These are phyloP conservation scores for Fraxinus americana DNA, from an alignment of 257 asterid species.

Conservation along the genomic window DNA sequence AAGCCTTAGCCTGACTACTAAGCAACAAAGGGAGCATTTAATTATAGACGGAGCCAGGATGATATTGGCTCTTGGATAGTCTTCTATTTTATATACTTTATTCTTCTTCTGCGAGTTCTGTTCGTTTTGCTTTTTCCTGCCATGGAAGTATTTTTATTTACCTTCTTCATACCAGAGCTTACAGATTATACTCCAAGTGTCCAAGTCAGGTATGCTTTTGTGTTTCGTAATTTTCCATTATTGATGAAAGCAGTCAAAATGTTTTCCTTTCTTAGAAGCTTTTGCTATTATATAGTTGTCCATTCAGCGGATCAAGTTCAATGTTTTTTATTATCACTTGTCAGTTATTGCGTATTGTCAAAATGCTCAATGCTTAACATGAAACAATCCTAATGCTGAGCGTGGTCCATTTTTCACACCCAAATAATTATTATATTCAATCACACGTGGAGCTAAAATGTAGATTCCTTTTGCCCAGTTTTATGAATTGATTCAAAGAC, in stretches of 20 bases:
- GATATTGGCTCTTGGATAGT: background rate
- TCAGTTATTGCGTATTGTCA: background rate
- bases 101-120: too few species aligned
- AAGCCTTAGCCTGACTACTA: background rate
- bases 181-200: background rate
- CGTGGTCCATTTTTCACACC: background rate
- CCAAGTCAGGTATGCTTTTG: background rate
- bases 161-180: slow-evolving; percentile 12
- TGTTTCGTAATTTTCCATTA: background rate
- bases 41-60: background rate
- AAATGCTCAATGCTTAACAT: background rate
- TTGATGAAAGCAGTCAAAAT: background rate
- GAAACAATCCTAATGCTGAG: background rate
- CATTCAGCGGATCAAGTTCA: background rate
- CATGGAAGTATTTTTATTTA: background rate
- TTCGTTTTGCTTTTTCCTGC: background rate
- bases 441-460: background rate
- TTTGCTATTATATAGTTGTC: background rate
- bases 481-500: background rate
- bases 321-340: background rate
- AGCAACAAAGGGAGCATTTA: background rate
- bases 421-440: background rate
- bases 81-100: background rate
- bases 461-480: background rate
- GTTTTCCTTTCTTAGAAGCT: too few species aligned